Evolutionary conservation across 352 stramenopile species (phyloP).

Genomic region (Phytophthora fragariae): DNA sequence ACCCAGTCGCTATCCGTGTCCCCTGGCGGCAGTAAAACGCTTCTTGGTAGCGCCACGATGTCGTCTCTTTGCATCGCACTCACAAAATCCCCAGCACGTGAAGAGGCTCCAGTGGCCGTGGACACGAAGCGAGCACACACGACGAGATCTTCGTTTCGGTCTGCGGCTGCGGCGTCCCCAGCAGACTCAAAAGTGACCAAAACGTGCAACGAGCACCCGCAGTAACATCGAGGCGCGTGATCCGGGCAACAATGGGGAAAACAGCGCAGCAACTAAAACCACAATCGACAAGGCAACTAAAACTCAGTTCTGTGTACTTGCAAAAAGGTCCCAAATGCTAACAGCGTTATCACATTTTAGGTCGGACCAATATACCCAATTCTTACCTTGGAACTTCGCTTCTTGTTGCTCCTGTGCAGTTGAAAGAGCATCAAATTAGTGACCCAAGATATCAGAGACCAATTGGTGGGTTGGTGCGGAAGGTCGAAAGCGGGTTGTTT

Average conservation of each 20-base stretch:
- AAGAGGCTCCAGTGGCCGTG: background rate
- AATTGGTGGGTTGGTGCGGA: background rate
- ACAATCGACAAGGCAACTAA: too few species aligned
- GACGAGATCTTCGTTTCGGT: constrained; percentile 27
- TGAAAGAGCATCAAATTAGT: background rate
- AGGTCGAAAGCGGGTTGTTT: background rate
- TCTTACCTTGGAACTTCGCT: constrained; percentile 25
- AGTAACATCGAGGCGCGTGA: constrained; percentile 41
- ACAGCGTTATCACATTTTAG: background rate
- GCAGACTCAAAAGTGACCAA: constrained; percentile 25
- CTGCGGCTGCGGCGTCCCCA: background rate
- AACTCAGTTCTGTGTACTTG: background rate
- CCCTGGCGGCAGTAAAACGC: background rate
- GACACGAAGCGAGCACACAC: constrained; percentile 46
- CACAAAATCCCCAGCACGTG: constrained; percentile 13
- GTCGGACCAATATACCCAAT: background rate
- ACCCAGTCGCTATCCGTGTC: constrained; percentile 36
- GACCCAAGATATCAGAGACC: background rate
- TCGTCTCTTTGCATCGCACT: background rate
- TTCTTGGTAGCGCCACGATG: constrained; percentile 13
- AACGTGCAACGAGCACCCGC: constrained; percentile 40
- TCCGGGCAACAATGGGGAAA: constrained; percentile 51
- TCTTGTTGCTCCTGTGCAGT: constrained; percentile 32
- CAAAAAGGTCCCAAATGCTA: background rate
- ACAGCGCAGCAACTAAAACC: constrained; percentile 33